Conservation (phyloP, 1,139 yeast genomes). For the Sugiyamaella xylanicola region DNA sequence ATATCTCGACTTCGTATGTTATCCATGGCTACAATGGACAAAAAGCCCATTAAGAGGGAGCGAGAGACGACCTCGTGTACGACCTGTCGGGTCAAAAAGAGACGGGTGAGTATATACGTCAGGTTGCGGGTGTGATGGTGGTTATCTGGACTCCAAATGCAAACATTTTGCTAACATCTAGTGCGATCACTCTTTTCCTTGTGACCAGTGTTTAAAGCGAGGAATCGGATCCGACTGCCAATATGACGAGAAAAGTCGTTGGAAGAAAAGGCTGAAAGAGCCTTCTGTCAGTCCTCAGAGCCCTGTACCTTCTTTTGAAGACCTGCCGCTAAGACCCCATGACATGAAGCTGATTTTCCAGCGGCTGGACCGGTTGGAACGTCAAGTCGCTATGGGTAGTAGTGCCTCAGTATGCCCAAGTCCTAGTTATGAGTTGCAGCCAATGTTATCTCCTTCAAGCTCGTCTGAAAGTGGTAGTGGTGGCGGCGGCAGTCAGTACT, state of each 20-base stretch:
- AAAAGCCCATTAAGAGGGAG: constrained; percentile 10
- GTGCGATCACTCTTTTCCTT: constrained; percentile 23
- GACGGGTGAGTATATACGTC: constrained; percentile 16
- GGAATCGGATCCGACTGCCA: constrained; percentile 17
- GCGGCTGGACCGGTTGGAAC: constrained; percentile 18
- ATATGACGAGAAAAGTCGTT: constrained; percentile 21
- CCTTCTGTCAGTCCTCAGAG: neutral
- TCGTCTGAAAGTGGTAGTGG: neutral
- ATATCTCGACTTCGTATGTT: neutral
- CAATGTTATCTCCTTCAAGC: constrained; percentile 6
- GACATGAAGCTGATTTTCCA: constrained; percentile 13
- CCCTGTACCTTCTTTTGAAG: neutral
- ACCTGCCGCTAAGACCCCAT: neutral
- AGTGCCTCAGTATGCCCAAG: constrained; percentile 1
- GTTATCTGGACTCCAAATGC: too few relatives aligned
- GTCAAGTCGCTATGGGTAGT: constrained; percentile 7
- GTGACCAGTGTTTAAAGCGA: constrained; percentile 19
- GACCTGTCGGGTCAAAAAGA: constrained; percentile 17
- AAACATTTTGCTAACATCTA: too few relatives aligned
- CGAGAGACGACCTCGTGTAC: constrained; percentile 22
- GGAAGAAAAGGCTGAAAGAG: constrained; percentile 16
- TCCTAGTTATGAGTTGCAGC: constrained; percentile 4
- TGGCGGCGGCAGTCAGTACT: neutral
- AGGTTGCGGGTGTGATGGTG: too few relatives aligned
- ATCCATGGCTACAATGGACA: neutral